Evolutionary conservation across 176 grass and related monocot genomes (phyloP).

Genomic region (Bromus sterilis): DNA sequence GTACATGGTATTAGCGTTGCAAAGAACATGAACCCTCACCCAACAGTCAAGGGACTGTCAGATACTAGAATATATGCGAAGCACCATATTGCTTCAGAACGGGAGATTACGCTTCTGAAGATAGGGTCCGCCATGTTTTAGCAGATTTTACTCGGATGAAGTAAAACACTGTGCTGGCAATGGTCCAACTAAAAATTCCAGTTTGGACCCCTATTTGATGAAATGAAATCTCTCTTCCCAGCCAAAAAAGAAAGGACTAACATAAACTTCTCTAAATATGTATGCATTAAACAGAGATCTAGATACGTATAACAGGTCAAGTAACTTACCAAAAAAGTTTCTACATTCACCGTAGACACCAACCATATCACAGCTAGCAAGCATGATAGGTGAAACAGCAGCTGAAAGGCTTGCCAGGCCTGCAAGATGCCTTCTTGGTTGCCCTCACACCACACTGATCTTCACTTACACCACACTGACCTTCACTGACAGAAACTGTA

Average conservation of each 20-base stretch:
- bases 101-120: background rate
- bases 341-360: background rate
- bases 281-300: background rate
- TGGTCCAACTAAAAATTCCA: background rate
- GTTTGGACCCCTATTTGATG: background rate
- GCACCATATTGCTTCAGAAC: background rate
- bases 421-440: conserved; percentile 34
- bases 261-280: background rate
- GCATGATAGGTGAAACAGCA: conserved; percentile 69
- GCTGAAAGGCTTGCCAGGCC: conserved; percentile 49
- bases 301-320: background rate
- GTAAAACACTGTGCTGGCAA: too few relatives aligned
- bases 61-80: background rate
- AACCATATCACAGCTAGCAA: conserved; percentile 42
- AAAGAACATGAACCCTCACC: background rate
- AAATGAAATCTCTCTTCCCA: background rate
- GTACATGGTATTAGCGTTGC: background rate
- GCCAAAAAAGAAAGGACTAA: background rate
- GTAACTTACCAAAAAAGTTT: conserved; percentile 25
- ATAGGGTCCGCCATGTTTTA: background rate
- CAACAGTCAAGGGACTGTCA: background rate
- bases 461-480: conserved; percentile 35
- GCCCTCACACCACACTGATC: conserved; percentile 21
- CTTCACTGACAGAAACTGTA: conserved; percentile 39
- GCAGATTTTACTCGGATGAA: too few relatives aligned